Percentiles rank a stretch among this genome's conserved stretches.
Conservation (phyloP, 345 rosid genomes). For the Bruguiera gymnorhiza region DNA sequence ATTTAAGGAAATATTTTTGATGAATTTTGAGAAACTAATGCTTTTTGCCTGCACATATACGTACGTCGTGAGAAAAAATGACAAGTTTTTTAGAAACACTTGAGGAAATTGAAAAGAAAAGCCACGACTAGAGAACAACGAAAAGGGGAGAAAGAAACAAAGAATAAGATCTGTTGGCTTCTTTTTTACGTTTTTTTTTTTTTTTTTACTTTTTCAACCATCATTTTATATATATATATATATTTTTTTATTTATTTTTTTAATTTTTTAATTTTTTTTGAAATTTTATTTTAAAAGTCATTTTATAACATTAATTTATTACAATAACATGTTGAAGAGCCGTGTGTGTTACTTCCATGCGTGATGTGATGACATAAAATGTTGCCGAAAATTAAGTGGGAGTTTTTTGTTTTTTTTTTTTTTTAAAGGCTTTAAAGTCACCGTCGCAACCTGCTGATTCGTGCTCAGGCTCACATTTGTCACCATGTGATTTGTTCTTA, state of each 20-base stretch:
- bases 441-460: conserved; percentile 34
- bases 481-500: conserved; percentile 31
- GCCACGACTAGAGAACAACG: background rate
- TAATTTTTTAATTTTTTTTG: background rate
- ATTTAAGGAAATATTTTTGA: no score
- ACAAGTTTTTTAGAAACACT: no score
- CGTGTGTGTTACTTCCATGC: background rate
- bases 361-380: conserved; percentile 25
- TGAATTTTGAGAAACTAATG: no score
- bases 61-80: no score
- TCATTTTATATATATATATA: background rate
- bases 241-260: no score
- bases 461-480: conserved; percentile 38
- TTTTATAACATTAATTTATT: no score
- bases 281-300: no score
- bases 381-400: conserved; percentile 21
- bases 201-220: background rate
- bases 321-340: no score
- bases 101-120: background rate
- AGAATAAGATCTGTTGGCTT: conserved; percentile 16
- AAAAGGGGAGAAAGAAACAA: conserved; percentile 14
- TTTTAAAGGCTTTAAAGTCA: conserved; percentile 24
- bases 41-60: no score
- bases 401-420: no score
- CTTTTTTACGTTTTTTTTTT: background rate